Evolutionary conservation across 768 basidiomycete genomes (phyloP), one percentile per base, ranked within the genome.

Genomic region (Trichaptum fuscoviolaceum): DNA sequence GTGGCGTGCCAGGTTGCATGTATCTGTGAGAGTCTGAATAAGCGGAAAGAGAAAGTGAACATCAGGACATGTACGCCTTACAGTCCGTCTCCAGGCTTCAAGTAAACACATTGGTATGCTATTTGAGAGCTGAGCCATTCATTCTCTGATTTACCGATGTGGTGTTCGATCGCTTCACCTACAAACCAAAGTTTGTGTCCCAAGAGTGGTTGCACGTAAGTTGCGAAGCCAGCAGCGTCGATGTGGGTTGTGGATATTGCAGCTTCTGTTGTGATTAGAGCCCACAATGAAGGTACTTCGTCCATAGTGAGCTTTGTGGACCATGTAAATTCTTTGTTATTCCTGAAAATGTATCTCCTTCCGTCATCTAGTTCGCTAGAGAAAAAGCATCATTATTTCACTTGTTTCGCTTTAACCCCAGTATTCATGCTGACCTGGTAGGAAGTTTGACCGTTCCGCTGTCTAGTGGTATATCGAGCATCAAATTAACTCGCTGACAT

Each of bases 141-240:
- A 30, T 60, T 30, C 10, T 30, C 27, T 60, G 8, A 7, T 7
- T 23, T 10, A 30, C 23, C 27, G 27, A 60, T 20, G n/a, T 60
- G 8, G 58, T 20, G 10, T 24, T 20, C n/a, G 58, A 24, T 60
- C 7, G 27, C n/a, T 30, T 36, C 35, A 36, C 23, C 58, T 7
- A 60, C 27, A 30, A 60, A 60, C 58, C 58, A 60, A 60, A 60
- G 58, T 20, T 60, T 60, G 58, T 23, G 23, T 7, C 58, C 58
- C n/a, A 30, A 10, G 8, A 60, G n/a, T 10, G 27, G n/a, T 23
- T 60, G 8, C n/a, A 60, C 27, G 27, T 24, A 24, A 7, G 58
- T 60, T 7, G 58, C 58, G 10, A 60, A 60, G n/a, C 23, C n/a
- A n/a, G n/a, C n/a, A n/a, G n/a, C n/a, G n/a, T n/a, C n/a, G n/a